Conservation (phyloP, 139 green algal species). For the Spirogloea muscicola region DNA sequence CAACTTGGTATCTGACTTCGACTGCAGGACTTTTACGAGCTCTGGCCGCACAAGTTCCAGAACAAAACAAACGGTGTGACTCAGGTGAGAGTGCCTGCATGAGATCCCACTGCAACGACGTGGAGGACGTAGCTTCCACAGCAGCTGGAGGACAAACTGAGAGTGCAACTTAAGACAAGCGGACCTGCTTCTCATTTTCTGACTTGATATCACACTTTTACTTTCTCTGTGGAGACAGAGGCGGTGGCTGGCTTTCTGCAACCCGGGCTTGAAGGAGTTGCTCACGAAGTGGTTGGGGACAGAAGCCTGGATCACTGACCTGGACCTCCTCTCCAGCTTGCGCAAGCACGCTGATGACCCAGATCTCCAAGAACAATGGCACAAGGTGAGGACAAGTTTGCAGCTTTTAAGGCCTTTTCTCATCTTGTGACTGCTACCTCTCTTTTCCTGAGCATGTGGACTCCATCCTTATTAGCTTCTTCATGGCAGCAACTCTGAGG, state of each 20-base stretch:
- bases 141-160: too few species aligned
- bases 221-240: too few species aligned
- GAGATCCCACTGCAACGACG: too few species aligned
- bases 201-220: too few species aligned
- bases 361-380: constrained; percentile 51
- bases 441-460: background rate
- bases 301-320: constrained; percentile 65
- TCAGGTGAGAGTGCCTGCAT: too few species aligned
- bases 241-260: constrained; percentile 87
- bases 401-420: too few species aligned
- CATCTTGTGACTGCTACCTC: background rate
- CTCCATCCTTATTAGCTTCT: too few species aligned
- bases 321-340: constrained; percentile 54
- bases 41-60: constrained; percentile 88
- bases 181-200: too few species aligned
- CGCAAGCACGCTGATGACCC: constrained; percentile 47
- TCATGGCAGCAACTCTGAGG: too few species aligned
- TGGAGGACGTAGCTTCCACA: too few species aligned
- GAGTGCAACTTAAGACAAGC: too few species aligned
- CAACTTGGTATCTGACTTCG: too few species aligned
- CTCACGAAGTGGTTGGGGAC: constrained; percentile 80
- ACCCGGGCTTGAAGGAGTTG: constrained; percentile 63
- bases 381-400: constrained; percentile 34
- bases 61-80: constrained; percentile 99
- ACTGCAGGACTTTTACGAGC: constrained; percentile 81